Evolutionary conservation across 305 asterid genomes (phyloP), one percentile per base, ranked within the genome.

Genomic region (Petunia hybrid): DNA sequence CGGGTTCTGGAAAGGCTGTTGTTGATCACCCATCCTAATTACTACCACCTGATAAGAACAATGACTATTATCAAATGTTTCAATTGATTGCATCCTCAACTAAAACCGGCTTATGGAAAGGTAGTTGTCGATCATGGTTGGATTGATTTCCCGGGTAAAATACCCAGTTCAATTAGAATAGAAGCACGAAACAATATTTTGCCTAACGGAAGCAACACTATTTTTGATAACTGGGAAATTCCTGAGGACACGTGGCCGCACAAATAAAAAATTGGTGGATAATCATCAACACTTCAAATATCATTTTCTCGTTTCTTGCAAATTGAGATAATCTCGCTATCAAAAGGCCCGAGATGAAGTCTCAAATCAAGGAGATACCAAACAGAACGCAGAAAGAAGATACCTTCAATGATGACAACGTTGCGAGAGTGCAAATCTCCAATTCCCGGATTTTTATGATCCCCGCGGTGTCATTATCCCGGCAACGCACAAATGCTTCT

Each of bases 401-500:
- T 88, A 91, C 99, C 81, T 88, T 85, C 81, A 94, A 83, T 74
- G 95, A 92, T 81, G 95, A 88, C 81, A 92, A 77, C 8, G 87
- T 85, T 68, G 98, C 98, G 64, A 96, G 97, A 16, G 99, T 94
- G 75, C 88, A 46, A 59, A 96, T 94, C 87, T 92, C 99, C 64
- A 90, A 85, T 73, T 91, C 90, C 48, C 81, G 91, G 38, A 77
- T 81, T 89, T 86, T 90, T 81, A 96, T 84, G 84, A 82, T 79
- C 38, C 81, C 84, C 65, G 87, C 80, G 14, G 83, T 86, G 48
- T 88, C 93, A 70, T 87, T 80, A 14, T 88, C 85, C 83, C 97
- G 92, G 84, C 95, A 90, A 81, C 87, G 93, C 75, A 90, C 94
- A 87, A 89, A 87, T 78, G 93, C 99, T 63, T 87, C 89, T 81